Conservation (phyloP, 2,329 filamentous ascomycete genomes). For the Ilyonectria destructans region DNA sequence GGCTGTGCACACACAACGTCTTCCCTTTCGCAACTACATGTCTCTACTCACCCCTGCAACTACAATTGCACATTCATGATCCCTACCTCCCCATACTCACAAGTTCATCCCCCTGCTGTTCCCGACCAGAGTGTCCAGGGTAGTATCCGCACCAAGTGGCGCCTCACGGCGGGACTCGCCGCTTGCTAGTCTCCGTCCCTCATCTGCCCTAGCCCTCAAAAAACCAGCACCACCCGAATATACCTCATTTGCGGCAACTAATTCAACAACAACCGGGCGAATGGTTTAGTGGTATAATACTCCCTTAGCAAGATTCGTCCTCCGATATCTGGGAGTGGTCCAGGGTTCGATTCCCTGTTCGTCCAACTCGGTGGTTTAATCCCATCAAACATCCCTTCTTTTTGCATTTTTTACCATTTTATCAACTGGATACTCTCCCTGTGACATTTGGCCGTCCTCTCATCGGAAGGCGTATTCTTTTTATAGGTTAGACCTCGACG, state of each 20-base stretch:
- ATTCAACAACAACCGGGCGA: conserved; percentile 38
- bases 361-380: conserved; percentile 40
- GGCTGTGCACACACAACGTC: no score
- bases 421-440: background rate
- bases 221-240: conserved; percentile 15
- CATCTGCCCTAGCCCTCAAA: conserved; percentile 21
- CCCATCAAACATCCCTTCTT: conserved; percentile 34
- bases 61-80: background rate
- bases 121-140: background rate
- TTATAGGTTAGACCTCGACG: background rate
- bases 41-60: no score
- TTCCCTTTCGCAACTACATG: no score
- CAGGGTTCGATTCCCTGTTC: conserved; percentile 48
- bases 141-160: background rate
- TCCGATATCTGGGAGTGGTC: conserved; percentile 42
- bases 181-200: background rate
- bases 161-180: conserved; percentile 11
- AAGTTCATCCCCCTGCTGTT: background rate
- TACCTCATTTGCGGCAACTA: conserved; percentile 18
- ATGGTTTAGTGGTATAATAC: conserved; percentile 47
- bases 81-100: background rate
- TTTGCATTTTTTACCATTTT: conserved; percentile 23
- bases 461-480: background rate
- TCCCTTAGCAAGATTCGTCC: conserved; percentile 44
- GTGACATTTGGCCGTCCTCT: background rate